phyloP scores from a whole-genome alignment of 2,329 filamentous ascomycete genomes.

The Diaporthe citriasiana region DNA sequence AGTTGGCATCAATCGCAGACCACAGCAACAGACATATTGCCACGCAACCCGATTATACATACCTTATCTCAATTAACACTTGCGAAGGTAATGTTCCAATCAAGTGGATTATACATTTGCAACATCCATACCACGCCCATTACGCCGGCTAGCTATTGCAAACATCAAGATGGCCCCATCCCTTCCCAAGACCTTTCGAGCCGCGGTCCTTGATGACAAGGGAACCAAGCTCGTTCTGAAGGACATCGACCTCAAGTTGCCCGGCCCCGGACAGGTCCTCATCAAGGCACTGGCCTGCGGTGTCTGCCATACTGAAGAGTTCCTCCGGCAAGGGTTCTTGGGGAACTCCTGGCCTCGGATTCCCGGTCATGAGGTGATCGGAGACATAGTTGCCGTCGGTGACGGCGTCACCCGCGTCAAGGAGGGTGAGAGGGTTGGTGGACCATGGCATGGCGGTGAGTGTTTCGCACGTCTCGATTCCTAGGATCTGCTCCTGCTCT shows the following conservation, averaged over 20 bases:
- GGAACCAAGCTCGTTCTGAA: conserved; percentile 69
- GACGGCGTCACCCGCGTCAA: conserved; percentile 69
- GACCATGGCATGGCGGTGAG: conserved; percentile 75
- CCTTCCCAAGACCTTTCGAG: conserved; percentile 77
- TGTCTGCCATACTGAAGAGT: conserved; percentile 76
- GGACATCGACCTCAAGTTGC: conserved; percentile 70
- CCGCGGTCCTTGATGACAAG: conserved; percentile 69
- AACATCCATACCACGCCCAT: background rate
- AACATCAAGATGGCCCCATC: background rate
- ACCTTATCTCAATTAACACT: rapidly evolving
- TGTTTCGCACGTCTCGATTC: conserved; percentile 42
- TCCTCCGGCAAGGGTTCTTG: conserved; percentile 62
- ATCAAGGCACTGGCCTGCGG: conserved; percentile 81
- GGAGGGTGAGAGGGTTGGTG: conserved; percentile 77
- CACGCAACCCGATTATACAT: background rate
- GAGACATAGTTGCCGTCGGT: conserved; percentile 74
- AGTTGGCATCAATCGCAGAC: background rate
- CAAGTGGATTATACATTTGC: background rate
- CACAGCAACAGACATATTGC: rapidly evolving
- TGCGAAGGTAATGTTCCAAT: too few species aligned
- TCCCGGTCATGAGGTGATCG: conserved; percentile 81
- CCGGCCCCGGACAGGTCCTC: conserved; percentile 71
- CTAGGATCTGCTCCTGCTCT: too few species aligned
- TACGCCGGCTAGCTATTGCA: background rate
- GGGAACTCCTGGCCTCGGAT: conserved; percentile 71